A percentile compares a stretch with the other conserved stretches of the same genome.
These are phyloP conservation scores for Perilla frutescens DNA, from an alignment of 257 asterid species.

Conservation along the genomic window DNA sequence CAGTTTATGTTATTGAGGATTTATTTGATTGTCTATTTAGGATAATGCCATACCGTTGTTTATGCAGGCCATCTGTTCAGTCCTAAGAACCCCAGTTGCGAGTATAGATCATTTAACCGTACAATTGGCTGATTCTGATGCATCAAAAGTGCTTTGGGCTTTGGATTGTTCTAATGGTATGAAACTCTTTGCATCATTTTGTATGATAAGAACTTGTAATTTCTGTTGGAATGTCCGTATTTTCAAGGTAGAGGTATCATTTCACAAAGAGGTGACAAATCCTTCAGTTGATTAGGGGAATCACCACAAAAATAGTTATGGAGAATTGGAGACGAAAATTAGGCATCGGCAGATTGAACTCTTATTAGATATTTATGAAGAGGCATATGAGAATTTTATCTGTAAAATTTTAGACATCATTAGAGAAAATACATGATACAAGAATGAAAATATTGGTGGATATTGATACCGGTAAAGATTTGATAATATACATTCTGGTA, in stretches of 20 bases:
- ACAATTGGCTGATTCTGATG: conserved; percentile 69
- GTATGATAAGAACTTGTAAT: not conserved
- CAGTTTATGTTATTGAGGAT: conserved; percentile 5
- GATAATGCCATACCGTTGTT: conserved; percentile 19
- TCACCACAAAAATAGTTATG: conserved; percentile 17
- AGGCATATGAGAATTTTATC: not conserved
- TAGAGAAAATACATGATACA: not conserved
- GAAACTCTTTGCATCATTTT: conserved; percentile 17
- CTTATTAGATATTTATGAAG: conserved; percentile 7
- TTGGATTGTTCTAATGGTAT: conserved; percentile 81
- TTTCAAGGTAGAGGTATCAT: conserved; percentile 17
- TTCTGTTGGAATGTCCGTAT: conserved; percentile 4
- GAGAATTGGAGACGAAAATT: not conserved
- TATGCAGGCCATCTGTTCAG: conserved; percentile 82
- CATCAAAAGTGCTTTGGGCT: conserved; percentile 92
- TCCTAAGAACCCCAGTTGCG: conserved; percentile 84
- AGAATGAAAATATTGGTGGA: not conserved
- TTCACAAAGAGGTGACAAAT: conserved; percentile 25
- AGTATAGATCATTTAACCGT: conserved; percentile 71
- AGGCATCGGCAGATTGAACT: conserved; percentile 3
- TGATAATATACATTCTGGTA: not conserved
- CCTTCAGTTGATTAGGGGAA: conserved; percentile 1
- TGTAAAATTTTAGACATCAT: not conserved
- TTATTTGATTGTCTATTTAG: not conserved
- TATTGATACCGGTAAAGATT: not conserved